Base-by-base conservation (phyloP, 352 stramenopile species). In the Globisporangium uncinulatum region DNA sequence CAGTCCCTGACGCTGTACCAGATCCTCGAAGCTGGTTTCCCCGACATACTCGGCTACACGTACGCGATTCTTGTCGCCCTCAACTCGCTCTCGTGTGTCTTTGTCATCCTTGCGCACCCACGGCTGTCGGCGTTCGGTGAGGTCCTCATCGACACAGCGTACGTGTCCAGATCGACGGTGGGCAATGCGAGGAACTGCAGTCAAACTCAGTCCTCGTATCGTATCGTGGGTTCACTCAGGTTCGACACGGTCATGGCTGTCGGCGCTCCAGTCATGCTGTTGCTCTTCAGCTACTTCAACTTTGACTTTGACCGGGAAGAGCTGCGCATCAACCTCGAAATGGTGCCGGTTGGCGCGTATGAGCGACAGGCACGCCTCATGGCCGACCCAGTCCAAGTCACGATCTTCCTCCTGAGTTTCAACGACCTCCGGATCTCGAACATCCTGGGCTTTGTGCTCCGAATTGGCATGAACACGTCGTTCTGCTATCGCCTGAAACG, bases 401-500 rank as follows among this genome's bases (percentile, higher is more conserved):
- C 59, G 2, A 39, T 68, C 9, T 62, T 83, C 32, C 63, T 68
- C 6, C 39, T 57, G 6, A 71, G 24, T 7, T 67, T 76, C 19
- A 65, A 79, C 34, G 65, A 56, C 1, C 50, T 83, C 46, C 63
- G 70, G 0, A 74, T 79, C 48, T 43, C 48, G 10, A 57, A 63
- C 15, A 32, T 17, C 1, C 46, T 65, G 0, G 60, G 71, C 21
- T 48, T 78, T 2, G 49, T 76, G 19, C 41, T 76, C 7, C 63
- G 63, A 13, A 53, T 83, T 2, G 62, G 65, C 6, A 70, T 70
- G 58, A 77, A 70, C 39, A 7, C 72, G 3, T 60, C 69, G 4
- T 74, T 79, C 34, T 62, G 49, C 17, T 74, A 74, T 21, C 70
- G 70, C 3, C 62, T 63, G 34, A 71, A 73, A 17, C 57, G 66